Base-by-base conservation (phyloP, 768 basidiomycete genomes). In the Russula emetica region DNA sequence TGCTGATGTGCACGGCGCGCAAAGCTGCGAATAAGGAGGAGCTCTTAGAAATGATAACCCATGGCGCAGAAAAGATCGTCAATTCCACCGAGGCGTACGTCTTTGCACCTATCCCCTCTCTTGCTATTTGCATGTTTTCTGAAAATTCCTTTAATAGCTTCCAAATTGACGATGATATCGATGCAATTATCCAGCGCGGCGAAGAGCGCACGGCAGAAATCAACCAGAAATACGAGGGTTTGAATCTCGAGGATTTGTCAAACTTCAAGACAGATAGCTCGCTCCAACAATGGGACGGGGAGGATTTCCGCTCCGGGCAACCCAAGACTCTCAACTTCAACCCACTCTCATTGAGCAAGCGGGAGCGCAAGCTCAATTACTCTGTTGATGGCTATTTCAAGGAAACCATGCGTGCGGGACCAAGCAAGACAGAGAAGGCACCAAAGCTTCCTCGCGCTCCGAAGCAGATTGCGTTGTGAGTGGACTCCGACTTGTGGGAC, bases 51-150 rank as follows among this genome's bases (percentile, higher is more conserved):
- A 99, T 98, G 94, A 98, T 99, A 63, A 88, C 94, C 7, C 94
- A 96, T 70, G 96, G 97, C 22, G 96, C 94, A 0, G 96, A 98
- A 73, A 90, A 93, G 75, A 98, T 99, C 61, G 94, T 98, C 74
- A 96, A 88, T 71, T 78, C 86, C 4, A 73, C 75, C 0, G 87
- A 90, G 16, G 84, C 85, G 91, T 93, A 61, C 66, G 88, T 55
- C 36, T 32, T 38, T 11, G 20, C 76, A 14, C 5, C n/a, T 20
- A 11, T 47, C 42, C 44, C 20, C 34, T 50, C 45, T 53, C 47
- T 45, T 62, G 20, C 32, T 20, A 11, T 54, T 22, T 8, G 44
- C 24, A 32, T 5, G 2, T 24, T 45, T 57, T 9, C 42, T 61
- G 20, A 22, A n/a, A 40, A 69, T 9, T 62, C 47, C 34, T 52